A percentile compares a stretch with the other conserved stretches of the same genome.
These are phyloP conservation scores for Wickerhamomyces bisporus DNA, from an alignment of 805 yeast species.

Conservation along the genomic window DNA sequence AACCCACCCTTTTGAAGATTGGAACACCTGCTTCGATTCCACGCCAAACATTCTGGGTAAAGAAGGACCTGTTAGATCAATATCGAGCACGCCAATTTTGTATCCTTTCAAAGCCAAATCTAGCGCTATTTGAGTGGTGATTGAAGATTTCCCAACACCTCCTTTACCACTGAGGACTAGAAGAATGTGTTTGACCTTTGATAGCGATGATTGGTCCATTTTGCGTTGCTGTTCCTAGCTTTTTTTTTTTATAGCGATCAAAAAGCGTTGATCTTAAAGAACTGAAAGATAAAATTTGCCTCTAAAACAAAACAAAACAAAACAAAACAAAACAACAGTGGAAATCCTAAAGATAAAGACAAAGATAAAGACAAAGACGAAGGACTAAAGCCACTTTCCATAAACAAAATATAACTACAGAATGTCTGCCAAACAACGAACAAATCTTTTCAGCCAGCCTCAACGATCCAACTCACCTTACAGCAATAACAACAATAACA, in stretches of 20 bases:
- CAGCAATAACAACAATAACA: neutral
- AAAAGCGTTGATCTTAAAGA: too few species aligned
- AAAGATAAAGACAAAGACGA: too few species aligned
- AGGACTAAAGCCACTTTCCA: too few species aligned
- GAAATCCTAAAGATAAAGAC: too few species aligned
- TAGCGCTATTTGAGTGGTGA: slow-evolving; percentile 91
- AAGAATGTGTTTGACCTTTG: slow-evolving; percentile 66
- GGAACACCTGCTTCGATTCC: slow-evolving; percentile 74
- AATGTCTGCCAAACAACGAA: too few species aligned
- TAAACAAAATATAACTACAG: too few species aligned
- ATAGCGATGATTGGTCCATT: too few species aligned
- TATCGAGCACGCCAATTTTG: slow-evolving; percentile 91
- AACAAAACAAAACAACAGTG: too few species aligned
- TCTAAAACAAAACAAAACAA: too few species aligned
- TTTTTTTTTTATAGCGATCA: too few species aligned
- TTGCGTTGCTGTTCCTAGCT: too few species aligned
- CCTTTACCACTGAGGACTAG: slow-evolving; percentile 64
- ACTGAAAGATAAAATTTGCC: too few species aligned
- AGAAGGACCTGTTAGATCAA: slow-evolving; percentile 95
- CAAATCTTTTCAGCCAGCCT: neutral
- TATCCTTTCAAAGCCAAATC: slow-evolving; percentile 63
- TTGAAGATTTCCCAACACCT: slow-evolving; percentile 92
- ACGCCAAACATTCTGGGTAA: slow-evolving; percentile 94
- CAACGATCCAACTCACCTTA: neutral
- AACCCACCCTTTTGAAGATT: slow-evolving; percentile 82